phyloP scores from a whole-genome alignment of 345 rosid species.

The Citrus hindsii region DNA sequence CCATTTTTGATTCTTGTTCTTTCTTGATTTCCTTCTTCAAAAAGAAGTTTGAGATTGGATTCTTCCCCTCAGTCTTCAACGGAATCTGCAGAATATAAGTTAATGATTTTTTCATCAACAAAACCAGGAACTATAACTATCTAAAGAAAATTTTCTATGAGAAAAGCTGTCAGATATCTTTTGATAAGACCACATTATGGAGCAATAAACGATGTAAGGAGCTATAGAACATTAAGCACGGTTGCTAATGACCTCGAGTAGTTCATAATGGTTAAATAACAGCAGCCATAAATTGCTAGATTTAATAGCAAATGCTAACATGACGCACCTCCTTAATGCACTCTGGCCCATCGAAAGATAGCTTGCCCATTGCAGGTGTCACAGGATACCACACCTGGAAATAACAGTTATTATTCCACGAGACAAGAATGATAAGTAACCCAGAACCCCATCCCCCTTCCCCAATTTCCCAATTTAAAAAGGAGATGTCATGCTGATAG shows the following conservation, averaged over 20 bases:
- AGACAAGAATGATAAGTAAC: neutral
- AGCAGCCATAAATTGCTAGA: neutral
- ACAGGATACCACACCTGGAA: constrained; percentile 82
- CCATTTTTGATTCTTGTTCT: constrained; percentile 30
- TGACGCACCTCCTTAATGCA: constrained; percentile 68
- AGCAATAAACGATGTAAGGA: neutral
- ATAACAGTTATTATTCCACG: constrained; percentile 3
- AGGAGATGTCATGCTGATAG: neutral
- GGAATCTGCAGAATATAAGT: constrained; percentile 42
- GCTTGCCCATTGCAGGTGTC: constrained; percentile 82
- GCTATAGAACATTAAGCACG: neutral
- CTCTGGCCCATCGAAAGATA: constrained; percentile 82
- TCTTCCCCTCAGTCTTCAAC: constrained; percentile 46
- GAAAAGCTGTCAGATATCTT: neutral
- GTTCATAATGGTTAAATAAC: neutral
- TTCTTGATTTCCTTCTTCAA: constrained; percentile 41
- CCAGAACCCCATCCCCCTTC: neutral
- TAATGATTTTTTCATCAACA: neutral
- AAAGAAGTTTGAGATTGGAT: constrained; percentile 72
- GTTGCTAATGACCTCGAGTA: neutral
- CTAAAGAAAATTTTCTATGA: neutral
- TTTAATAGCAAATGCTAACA: neutral
- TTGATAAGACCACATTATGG: neutral
- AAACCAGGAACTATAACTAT: neutral
- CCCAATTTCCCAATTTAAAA: neutral